Conservation (phyloP, 768 basidiomycete genomes). For the Pleurotus salmoneostramineus region DNA sequence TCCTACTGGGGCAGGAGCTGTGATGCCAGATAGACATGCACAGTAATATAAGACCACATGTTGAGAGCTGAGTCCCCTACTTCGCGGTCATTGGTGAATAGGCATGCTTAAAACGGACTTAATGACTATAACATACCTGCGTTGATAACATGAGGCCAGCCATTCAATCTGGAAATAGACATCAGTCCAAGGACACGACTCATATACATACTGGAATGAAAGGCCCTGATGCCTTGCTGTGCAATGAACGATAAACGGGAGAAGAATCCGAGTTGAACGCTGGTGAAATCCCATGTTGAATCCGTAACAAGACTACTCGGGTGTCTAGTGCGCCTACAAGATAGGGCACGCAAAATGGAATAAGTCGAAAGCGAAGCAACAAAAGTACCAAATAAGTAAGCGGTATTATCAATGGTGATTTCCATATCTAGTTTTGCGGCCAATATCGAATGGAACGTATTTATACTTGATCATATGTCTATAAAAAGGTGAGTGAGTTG, state of each 20-base stretch:
- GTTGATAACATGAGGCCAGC: not conserved
- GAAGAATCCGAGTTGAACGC: not conserved
- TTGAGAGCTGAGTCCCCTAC: not conserved
- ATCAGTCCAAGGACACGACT: not conserved
- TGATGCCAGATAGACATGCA: not conserved
- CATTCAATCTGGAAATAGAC: not conserved
- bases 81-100: not conserved
- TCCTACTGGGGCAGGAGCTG: no score
- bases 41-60: not conserved
- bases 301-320: not conserved
- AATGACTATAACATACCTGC: not conserved
- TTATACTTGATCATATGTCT: slow-evolving; percentile 99
- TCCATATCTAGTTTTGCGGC: slow-evolving; percentile 88
- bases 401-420: slow-evolving; percentile 1
- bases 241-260: not conserved
- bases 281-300: not conserved
- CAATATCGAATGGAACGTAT: slow-evolving; percentile 93
- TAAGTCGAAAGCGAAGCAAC: not conserved
- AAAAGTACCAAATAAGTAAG: not conserved
- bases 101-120: not conserved
- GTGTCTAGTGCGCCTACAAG: not conserved
- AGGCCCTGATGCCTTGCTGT: not conserved
- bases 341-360: not conserved
- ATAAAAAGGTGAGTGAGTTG: not conserved
- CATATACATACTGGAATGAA: not conserved